Evolutionary conservation across 805 yeast genomes (phyloP).

Genomic region (Candida orba): DNA sequence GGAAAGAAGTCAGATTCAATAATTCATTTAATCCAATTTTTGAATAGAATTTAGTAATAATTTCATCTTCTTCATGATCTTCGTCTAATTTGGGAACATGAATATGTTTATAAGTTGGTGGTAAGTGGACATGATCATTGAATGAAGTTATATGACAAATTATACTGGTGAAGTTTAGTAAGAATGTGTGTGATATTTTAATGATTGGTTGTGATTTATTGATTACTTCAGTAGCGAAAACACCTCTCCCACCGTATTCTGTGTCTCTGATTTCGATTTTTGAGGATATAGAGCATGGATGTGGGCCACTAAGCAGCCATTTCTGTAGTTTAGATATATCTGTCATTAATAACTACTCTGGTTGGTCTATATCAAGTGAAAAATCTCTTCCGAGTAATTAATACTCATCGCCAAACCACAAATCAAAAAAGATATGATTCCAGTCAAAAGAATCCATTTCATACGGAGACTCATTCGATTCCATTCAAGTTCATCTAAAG

Average conservation of each 20-base stretch:
- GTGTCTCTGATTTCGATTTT: constrained; percentile 36
- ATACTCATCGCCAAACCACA: too few species aligned
- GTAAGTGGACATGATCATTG: constrained; percentile 17
- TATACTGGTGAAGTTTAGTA: constrained; percentile 52
- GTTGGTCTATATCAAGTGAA: too few species aligned
- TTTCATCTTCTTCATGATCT: constrained; percentile 5
- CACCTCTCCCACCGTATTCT: constrained; percentile 54
- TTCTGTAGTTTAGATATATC: constrained; percentile 1
- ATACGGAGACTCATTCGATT: not conserved
- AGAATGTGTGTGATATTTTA: constrained; percentile 48
- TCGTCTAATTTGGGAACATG: constrained; percentile 5
- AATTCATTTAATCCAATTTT: constrained; percentile 26
- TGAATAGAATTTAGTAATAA: constrained; percentile 11
- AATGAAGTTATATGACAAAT: constrained; percentile 35
- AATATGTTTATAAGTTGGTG: constrained; percentile 7
- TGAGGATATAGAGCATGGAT: constrained; percentile 21
- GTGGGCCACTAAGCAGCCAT: constrained; percentile 1
- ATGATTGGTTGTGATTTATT: constrained; percentile 38
- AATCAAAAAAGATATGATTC: too few species aligned
- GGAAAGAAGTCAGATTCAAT: constrained; percentile 47
- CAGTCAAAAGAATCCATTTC: not conserved
- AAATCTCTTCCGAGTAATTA: not conserved
- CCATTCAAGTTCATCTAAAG: not conserved
- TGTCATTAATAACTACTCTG: not conserved
- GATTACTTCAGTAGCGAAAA: constrained; percentile 38